Evolutionary conservation across 2,329 filamentous ascomycete species (phyloP), one percentile per base, ranked within the genome.

Genomic region (Daldinia sp.): DNA sequence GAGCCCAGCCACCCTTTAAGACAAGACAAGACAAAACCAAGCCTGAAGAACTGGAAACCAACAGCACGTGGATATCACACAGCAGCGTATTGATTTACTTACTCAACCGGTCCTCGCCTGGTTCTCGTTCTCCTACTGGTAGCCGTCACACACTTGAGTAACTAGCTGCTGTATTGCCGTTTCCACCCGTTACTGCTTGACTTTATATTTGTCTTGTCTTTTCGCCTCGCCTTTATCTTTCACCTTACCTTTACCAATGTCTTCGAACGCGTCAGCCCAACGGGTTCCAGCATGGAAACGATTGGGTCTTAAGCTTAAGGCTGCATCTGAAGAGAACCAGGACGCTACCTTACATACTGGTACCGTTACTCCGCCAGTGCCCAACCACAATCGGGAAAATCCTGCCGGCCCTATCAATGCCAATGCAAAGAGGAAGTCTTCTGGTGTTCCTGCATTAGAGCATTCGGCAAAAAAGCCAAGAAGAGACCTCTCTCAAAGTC

Each of bases 241-340:
- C 26, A 50, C 33, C 50, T 73, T 68, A 62, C 68, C 68, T 75
- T 79, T 74, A 77, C 84, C 85, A 81, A 82, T 79, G 73, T 82
- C 81, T 73, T 74, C 76, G 73, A 78, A 76, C 75, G 79, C 82
- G 80, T 80, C 81, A 79, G 75, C 80, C 69, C 82, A 82, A 77
- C 82, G 81, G 74, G 81, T 86, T 69, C 87, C 87, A 64, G 86
- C 86, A 71, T 89, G 87, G 87, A 89, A 89, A 77, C 84, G 85
- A 82, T 84, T 88, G 83, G 87, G 87, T 79, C 84, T 89, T 77
- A 88, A 88, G 82, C 86, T 88, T 80, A 89, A 88, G 67, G 66
- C 80, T 75, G 78, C 76, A 72, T 77, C 80, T 37, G 79, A 77
- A 56, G 79, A 70, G 69, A 69, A 54, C 18, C 67, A 78, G 65